Evolutionary conservation across 2,329 filamentous ascomycete genomes (phyloP).

Genomic region (Neonectria faginata): DNA sequence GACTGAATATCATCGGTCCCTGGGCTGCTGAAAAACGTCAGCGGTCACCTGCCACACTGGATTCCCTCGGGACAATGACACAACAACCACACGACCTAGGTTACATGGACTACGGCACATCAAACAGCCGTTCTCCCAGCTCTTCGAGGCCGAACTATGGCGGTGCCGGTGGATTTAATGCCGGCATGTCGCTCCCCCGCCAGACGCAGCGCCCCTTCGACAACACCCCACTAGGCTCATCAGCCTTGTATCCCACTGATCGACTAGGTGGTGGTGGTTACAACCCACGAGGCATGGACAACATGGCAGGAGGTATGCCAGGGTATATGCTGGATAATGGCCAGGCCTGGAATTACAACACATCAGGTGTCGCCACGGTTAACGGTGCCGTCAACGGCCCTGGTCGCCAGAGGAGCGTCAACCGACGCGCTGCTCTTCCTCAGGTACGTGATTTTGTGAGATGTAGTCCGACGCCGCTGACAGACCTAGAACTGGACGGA

Average conservation of each 20-base stretch:
- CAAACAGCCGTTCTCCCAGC: slow-evolving; percentile 74
- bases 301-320: slow-evolving; percentile 57
- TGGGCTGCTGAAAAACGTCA: slow-evolving; percentile 40
- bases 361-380: slow-evolving; percentile 72
- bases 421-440: slow-evolving; percentile 73
- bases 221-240: slow-evolving; percentile 72
- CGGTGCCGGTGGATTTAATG: slow-evolving; percentile 62
- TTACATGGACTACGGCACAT: slow-evolving; percentile 75
- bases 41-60: slow-evolving; percentile 40
- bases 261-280: slow-evolving; percentile 69
- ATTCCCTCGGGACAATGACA: slow-evolving; percentile 49
- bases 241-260: slow-evolving; percentile 78
- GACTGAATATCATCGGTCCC: slow-evolving; percentile 18
- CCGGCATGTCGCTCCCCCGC: slow-evolving; percentile 56
- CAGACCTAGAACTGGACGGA: slow-evolving; percentile 63
- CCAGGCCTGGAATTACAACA: slow-evolving; percentile 82
- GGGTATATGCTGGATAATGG: slow-evolving; percentile 73
- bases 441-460: slow-evolving; percentile 67
- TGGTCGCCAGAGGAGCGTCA: slow-evolving; percentile 66
- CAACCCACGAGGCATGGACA: slow-evolving; percentile 69
- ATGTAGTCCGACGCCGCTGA: slow-evolving; percentile 26
- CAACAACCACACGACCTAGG: slow-evolving; percentile 71
- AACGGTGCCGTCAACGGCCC: slow-evolving; percentile 74
- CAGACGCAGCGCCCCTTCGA: slow-evolving; percentile 82
- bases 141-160: slow-evolving; percentile 72